Evolutionary conservation across 495 filamentous ascomycete species (phyloP).

Genomic region (Halenospora varia): DNA sequence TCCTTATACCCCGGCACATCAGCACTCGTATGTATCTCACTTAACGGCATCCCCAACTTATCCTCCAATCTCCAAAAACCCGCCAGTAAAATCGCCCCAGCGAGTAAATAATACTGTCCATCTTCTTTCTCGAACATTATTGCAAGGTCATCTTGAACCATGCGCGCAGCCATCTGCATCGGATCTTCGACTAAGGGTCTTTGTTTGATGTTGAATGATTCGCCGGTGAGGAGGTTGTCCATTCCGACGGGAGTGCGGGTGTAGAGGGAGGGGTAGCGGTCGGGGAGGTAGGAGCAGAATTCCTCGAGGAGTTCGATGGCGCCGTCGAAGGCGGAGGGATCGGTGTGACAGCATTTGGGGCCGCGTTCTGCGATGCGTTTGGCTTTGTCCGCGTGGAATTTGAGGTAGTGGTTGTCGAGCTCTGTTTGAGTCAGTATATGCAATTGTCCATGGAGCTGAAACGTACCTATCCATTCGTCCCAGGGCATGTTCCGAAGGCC

Average conservation of each 20-base stretch:
- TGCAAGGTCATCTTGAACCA: conserved; percentile 83
- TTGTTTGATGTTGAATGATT: conserved; percentile 65
- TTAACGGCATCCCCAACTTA: conserved; percentile 80
- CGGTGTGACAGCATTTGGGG: conserved; percentile 63
- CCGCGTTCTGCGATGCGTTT: conserved; percentile 69
- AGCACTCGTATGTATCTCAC: conserved; percentile 80
- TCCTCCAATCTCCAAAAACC: conserved; percentile 87
- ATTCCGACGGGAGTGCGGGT: conserved; percentile 59
- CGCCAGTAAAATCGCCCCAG: conserved; percentile 73
- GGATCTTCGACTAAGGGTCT: conserved; percentile 75
- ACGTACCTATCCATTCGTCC: conserved; percentile 73
- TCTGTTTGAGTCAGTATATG: conserved; percentile 36
- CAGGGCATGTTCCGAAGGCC: conserved; percentile 73
- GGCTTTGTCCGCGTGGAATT: conserved; percentile 72
- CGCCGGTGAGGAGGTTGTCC: conserved; percentile 66
- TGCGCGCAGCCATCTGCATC: conserved; percentile 68
- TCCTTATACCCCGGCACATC: conserved; percentile 73
- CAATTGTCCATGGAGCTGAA: not conserved
- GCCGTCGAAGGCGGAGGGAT: conserved; percentile 69
- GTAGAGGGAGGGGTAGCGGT: conserved; percentile 75
- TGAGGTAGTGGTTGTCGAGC: conserved; percentile 77
- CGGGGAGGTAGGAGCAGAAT: conserved; percentile 69
- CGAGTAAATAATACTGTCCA: conserved; percentile 81
- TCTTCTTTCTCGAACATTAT: conserved; percentile 80
- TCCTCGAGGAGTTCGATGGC: conserved; percentile 80